These are phyloP conservation scores for Aspergillus aculeatus DNA, from an alignment of 2,329 filamentous ascomycete species.

Conservation along the genomic window DNA sequence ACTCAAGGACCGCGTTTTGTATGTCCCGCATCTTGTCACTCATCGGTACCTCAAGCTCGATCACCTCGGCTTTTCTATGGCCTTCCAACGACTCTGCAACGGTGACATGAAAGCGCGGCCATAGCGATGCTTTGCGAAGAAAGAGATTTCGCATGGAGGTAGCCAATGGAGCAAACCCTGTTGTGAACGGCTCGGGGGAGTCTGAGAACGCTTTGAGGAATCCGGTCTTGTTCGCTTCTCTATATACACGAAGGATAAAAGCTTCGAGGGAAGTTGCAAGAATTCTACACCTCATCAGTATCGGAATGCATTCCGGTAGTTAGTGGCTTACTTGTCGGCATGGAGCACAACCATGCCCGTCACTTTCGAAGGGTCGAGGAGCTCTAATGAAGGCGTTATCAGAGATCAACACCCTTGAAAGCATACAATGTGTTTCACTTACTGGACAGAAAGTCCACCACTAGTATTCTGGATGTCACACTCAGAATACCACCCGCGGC, in stretches of 20 bases:
- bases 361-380: constrained; percentile 79
- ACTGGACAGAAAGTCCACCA: constrained; percentile 86
- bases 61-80: constrained; percentile 89
- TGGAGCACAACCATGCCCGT: constrained; percentile 86
- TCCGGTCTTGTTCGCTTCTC: constrained; percentile 89
- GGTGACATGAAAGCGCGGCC: constrained; percentile 88
- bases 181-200: constrained; percentile 83
- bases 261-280: constrained; percentile 86
- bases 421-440: constrained; percentile 14
- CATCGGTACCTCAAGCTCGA: constrained; percentile 95
- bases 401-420: background rate
- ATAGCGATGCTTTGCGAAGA: constrained; percentile 80
- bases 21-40: constrained; percentile 90
- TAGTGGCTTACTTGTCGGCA: constrained; percentile 61
- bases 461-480: constrained; percentile 90
- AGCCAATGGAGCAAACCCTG: constrained; percentile 81
- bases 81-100: constrained; percentile 89
- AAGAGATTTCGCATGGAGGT: constrained; percentile 93
- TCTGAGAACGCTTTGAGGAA: constrained; percentile 97
- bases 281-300: constrained; percentile 50
- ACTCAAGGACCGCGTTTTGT: constrained; percentile 91
- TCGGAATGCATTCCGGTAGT: background rate
- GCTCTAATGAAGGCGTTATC: constrained; percentile 31
- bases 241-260: constrained; percentile 89
- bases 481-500: constrained; percentile 85